Evolutionary conservation across 768 basidiomycete species (phyloP).

Genomic region (Gelatoporia subvermispora): DNA sequence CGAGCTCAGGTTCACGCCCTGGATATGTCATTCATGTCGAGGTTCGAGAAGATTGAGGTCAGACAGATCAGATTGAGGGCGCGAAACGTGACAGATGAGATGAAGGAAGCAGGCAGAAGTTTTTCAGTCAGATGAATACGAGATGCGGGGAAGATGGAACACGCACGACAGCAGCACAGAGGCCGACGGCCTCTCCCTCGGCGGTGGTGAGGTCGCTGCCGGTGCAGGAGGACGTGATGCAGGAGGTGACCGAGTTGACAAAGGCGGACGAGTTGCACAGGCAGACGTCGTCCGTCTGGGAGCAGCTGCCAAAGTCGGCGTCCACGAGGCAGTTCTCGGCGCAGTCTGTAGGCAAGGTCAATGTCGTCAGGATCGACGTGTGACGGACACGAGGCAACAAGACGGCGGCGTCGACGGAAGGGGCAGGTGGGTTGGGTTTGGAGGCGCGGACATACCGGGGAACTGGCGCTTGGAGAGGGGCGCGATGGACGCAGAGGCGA

Average conservation of each 20-base stretch:
- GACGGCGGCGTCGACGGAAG: too few species aligned
- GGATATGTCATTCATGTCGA: neutral
- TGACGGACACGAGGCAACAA: too few species aligned
- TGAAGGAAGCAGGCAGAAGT: neutral
- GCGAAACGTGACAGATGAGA: neutral
- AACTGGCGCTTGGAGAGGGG: slow-evolving; percentile 8
- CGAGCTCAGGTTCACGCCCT: slow-evolving; percentile 51
- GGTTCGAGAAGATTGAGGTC: too few species aligned
- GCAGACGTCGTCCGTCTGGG: slow-evolving; percentile 46
- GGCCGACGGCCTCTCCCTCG: slow-evolving; percentile 18
- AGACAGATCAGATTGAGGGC: neutral
- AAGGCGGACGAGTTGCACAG: slow-evolving; percentile 26
- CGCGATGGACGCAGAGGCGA: slow-evolving; percentile 18
- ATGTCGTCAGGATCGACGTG: neutral
- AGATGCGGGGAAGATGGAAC: neutral
- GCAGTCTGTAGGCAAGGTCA: slow-evolving; percentile 38
- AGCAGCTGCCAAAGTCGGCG: slow-evolving; percentile 43
- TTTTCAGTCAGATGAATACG: too few species aligned
- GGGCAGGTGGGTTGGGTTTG: too few species aligned
- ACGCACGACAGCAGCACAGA: slow-evolving; percentile 25
- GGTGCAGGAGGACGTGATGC: slow-evolving; percentile 22
- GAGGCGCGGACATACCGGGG: slow-evolving; percentile 6
- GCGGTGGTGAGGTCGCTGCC: slow-evolving; percentile 19
- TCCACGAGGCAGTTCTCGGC: slow-evolving; percentile 41
- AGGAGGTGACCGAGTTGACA: slow-evolving; percentile 23